Conservation (phyloP, 768 basidiomycete genomes). For the Rhodotorula taiwanensis region DNA sequence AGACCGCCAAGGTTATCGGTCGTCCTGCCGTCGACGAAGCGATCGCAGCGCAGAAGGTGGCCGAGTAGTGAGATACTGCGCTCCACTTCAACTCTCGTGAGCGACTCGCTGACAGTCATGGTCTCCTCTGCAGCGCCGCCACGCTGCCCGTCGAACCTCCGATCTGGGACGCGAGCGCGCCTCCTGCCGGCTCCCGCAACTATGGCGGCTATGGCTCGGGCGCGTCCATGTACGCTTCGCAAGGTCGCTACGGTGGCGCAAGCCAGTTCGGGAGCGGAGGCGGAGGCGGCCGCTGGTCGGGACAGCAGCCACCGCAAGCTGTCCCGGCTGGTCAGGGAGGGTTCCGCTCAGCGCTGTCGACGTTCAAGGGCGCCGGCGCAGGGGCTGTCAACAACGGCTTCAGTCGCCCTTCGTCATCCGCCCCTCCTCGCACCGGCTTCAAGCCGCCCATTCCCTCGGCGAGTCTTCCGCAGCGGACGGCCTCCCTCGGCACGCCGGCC, state of each 20-base stretch:
- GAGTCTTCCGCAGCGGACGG: neutral
- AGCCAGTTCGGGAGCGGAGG: neutral
- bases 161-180: neutral
- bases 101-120: neutral
- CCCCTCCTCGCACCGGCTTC: neutral
- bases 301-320: conserved; percentile 6
- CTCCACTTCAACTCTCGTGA: neutral
- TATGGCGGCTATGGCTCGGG: conserved; percentile 2
- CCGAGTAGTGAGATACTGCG: conserved; percentile 52
- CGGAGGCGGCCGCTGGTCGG: neutral
- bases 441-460: neutral
- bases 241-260: neutral
- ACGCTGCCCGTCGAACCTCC: conserved; percentile 8
- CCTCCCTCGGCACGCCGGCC: neutral
- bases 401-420: neutral
- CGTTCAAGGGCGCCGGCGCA: neutral
- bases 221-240: neutral
- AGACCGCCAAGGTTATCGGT: conserved; percentile 55
- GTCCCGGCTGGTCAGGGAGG: conserved; percentile 20
- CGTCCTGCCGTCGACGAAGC: conserved; percentile 50
- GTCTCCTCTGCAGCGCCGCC: neutral
- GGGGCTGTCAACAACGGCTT: neutral
- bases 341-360: conserved; percentile 18
- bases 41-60: conserved; percentile 48
- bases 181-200: conserved; percentile 1